phyloP scores from a whole-genome alignment of 345 rosid genomes.

The Populus euphratica region DNA sequence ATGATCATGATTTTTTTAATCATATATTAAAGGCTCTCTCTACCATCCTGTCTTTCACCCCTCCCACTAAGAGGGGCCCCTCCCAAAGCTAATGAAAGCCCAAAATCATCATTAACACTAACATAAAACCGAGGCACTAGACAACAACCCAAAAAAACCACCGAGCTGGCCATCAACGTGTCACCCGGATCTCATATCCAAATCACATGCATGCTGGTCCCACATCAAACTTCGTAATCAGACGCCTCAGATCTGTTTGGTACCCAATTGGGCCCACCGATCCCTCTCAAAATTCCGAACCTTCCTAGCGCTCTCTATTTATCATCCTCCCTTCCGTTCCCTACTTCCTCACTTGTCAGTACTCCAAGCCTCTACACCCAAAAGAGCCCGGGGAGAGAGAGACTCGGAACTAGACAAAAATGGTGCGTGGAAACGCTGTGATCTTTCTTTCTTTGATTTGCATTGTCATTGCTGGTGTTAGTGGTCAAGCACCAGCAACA shows the following conservation, averaged over 20 bases:
- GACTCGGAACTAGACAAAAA: background rate
- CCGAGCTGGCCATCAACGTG: background rate
- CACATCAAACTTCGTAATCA: background rate
- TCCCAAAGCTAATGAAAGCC: background rate
- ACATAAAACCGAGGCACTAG: background rate
- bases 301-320: constrained; percentile 1
- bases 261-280: constrained; percentile 2
- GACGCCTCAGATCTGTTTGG: constrained; percentile 16
- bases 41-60: background rate
- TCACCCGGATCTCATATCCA: background rate
- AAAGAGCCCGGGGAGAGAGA: background rate
- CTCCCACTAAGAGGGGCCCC: background rate
- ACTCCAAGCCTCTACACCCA: background rate
- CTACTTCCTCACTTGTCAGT: background rate
- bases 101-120: background rate
- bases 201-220: background rate
- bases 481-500: constrained; percentile 13
- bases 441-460: constrained; percentile 16
- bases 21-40: background rate
- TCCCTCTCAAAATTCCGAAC: background rate
- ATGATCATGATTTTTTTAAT: background rate
- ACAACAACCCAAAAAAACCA: background rate
- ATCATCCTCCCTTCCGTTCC: background rate
- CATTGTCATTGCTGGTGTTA: constrained; percentile 10
- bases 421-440: background rate